These are phyloP conservation scores for Dinochytrium kinnereticum DNA, from an alignment of 371 early-diverging fungal genomes.

Conservation along the genomic window DNA sequence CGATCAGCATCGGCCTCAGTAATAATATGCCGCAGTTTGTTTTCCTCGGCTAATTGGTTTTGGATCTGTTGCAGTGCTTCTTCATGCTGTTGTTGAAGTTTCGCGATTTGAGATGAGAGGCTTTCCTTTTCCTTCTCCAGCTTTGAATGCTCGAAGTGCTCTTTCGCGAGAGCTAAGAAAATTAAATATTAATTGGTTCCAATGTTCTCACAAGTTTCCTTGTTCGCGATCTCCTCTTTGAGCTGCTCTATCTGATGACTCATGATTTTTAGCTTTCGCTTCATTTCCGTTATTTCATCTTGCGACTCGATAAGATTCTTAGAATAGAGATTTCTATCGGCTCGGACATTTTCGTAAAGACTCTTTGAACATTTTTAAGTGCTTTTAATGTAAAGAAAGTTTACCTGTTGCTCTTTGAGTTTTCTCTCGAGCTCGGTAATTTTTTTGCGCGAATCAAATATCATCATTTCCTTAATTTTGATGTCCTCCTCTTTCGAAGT, in stretches of 20 bases:
- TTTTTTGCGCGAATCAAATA: conserved; percentile 56
- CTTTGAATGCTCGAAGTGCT: conserved; percentile 55
- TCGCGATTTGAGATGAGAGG: conserved; percentile 49
- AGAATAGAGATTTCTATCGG: conserved; percentile 58
- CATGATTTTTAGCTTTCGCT: conserved; percentile 60
- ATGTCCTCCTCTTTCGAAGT: conserved; percentile 46
- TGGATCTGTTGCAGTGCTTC: conserved; percentile 51
- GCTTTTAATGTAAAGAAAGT: neutral
- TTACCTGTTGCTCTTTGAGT: conserved; percentile 58
- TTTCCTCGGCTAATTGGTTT: conserved; percentile 55
- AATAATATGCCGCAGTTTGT: conserved; percentile 58
- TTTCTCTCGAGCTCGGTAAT: conserved; percentile 55
- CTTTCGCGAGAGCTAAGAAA: conserved; percentile 48
- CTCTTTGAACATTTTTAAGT: conserved; percentile 24
- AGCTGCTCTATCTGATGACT: conserved; percentile 58
- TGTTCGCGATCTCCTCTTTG: conserved; percentile 57
- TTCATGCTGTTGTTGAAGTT: conserved; percentile 52
- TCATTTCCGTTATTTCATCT: conserved; percentile 61
- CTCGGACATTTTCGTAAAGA: conserved; percentile 59
- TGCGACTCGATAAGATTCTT: conserved; percentile 61
- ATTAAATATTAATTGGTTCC: neutral
- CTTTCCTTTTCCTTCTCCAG: conserved; percentile 61
- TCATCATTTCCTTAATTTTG: conserved; percentile 56
- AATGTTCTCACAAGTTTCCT: conserved; percentile 40
- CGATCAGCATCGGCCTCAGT: conserved; percentile 55